Conservation (phyloP, 2,329 filamentous ascomycete species). For the Claviceps digitariae region DNA sequence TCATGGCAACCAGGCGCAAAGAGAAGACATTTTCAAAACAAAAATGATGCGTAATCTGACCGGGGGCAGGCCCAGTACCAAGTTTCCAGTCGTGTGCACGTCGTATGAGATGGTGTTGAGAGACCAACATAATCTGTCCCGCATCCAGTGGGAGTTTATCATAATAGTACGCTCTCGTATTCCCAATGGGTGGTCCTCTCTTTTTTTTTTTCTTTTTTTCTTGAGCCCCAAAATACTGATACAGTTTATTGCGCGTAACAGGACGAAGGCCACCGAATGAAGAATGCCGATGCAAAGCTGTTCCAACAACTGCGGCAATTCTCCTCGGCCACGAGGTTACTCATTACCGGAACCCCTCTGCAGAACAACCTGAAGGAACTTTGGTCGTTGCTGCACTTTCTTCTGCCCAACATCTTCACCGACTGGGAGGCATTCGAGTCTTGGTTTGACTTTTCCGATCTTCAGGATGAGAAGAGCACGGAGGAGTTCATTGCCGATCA, state of each 20-base stretch:
- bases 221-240: background rate
- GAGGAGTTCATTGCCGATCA: conserved; percentile 69
- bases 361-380: conserved; percentile 93
- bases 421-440: conserved; percentile 85
- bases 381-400: conserved; percentile 89
- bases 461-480: conserved; percentile 70
- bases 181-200: too few species aligned
- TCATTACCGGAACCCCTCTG: conserved; percentile 89
- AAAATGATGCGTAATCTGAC: conserved; percentile 57
- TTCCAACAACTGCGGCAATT: conserved; percentile 84
- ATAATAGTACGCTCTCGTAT: conserved; percentile 53
- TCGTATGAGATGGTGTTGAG: conserved; percentile 94
- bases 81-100: conserved; percentile 86
- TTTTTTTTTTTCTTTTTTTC: background rate
- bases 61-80: conserved; percentile 39
- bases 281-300: conserved; percentile 87
- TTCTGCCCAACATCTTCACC: conserved; percentile 85
- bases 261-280: conserved; percentile 94
- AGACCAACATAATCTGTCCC: conserved; percentile 66
- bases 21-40: conserved; percentile 62
- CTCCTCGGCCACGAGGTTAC: conserved; percentile 73
- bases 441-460: conserved; percentile 94
- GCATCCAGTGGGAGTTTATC: conserved; percentile 93
- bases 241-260: conserved; percentile 16
- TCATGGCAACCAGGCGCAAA: conserved; percentile 67